phyloP scores from a whole-genome alignment of 2,329 filamentous ascomycete species.

The Thermothelomyces thermophilus region DNA sequence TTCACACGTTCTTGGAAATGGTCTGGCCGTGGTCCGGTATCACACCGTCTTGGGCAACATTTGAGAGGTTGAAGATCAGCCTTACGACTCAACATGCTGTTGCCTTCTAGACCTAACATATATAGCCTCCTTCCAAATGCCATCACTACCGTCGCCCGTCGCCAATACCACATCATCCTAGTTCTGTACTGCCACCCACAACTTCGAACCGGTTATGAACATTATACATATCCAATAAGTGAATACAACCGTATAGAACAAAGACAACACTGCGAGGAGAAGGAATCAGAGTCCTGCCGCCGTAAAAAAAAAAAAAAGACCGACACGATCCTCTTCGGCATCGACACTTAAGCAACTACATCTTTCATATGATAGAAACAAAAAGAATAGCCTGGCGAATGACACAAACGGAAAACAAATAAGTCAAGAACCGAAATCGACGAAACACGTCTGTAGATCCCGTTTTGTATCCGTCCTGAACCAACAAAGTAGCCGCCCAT shows the following conservation, averaged over 20 bases:
- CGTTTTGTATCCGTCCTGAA: neutral
- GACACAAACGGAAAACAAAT: neutral
- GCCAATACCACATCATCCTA: neutral
- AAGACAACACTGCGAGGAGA: no score
- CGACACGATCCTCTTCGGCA: no score
- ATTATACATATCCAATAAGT: conserved; percentile 7
- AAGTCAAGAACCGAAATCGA: neutral
- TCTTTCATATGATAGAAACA: conserved; percentile 3
- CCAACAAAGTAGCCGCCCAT: conserved; percentile 2
- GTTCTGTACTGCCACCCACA: neutral
- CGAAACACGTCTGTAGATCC: neutral
- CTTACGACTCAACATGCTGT: conserved; percentile 7
- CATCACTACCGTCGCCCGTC: conserved; percentile 4
- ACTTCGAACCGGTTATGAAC: neutral
- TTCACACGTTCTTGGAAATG: no score
- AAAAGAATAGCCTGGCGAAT: neutral
- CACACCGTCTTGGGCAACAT: no score
- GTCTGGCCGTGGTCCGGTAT: no score
- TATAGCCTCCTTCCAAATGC: neutral
- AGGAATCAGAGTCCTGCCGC: no score
- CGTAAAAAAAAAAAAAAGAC: no score
- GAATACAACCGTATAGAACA: no score
- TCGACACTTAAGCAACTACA: no score
- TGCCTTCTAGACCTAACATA: conserved; percentile 2
- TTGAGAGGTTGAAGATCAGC: no score